A percentile compares a stretch with the other conserved stretches of the same genome.
Conservation (phyloP, 441 rosid species). For the Aquilaria agallochum region DNA sequence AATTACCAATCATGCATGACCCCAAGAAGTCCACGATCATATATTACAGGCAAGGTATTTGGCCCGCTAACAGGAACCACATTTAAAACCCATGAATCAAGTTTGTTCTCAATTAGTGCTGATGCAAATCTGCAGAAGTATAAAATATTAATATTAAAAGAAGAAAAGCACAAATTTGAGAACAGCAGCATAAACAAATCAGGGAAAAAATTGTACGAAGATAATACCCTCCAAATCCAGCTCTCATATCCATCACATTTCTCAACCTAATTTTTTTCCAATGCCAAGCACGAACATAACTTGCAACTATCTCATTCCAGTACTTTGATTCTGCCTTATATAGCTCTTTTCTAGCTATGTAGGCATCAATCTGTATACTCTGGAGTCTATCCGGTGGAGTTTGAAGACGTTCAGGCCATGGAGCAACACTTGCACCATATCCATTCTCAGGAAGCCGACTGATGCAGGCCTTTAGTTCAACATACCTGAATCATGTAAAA, state of each 20-base stretch:
- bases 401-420: conserved; percentile 85
- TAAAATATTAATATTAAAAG: conserved; percentile 2
- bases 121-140: conserved; percentile 75
- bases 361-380: conserved; percentile 80
- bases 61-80: conserved; percentile 91
- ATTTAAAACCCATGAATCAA: conserved; percentile 92
- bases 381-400: conserved; percentile 93
- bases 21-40: conserved; percentile 94
- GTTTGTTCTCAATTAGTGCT: conserved; percentile 62
- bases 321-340: conserved; percentile 86
- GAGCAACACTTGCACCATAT: conserved; percentile 66
- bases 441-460: conserved; percentile 79
- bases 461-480: conserved; percentile 86
- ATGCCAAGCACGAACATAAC: conserved; percentile 68
- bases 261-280: conserved; percentile 81
- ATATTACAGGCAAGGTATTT: conserved; percentile 92
- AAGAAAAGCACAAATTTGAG: conserved; percentile 11
- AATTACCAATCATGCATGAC: conserved; percentile 96
- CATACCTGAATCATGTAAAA: conserved; percentile 50
- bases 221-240: conserved; percentile 91
- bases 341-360: conserved; percentile 87
- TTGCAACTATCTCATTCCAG: conserved; percentile 74
- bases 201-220: conserved; percentile 12
- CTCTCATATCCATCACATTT: conserved; percentile 98
- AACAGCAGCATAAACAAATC: conserved; percentile 5